Percentiles rank a stretch among this genome's conserved stretches.
These are phyloP conservation scores for Trichoderma pleuroti DNA, from an alignment of 2,329 filamentous ascomycete genomes.

Conservation along the genomic window DNA sequence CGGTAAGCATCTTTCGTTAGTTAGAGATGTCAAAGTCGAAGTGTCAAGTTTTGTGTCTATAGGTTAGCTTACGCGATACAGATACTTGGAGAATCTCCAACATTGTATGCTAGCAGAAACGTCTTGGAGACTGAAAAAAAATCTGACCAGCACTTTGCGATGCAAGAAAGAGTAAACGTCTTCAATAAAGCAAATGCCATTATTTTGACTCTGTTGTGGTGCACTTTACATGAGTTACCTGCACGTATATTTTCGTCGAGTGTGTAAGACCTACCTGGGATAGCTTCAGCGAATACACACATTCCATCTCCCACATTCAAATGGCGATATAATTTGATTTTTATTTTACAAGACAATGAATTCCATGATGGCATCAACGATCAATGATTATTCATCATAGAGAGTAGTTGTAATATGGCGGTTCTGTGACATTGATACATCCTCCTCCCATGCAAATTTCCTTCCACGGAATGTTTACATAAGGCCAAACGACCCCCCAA, in stretches of 20 bases:
- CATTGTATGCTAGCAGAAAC: not conserved
- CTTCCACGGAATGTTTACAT: not conserved
- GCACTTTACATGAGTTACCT: not conserved
- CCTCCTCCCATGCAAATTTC: not conserved
- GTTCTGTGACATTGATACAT: not conserved
- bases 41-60: not conserved
- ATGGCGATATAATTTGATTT: not conserved
- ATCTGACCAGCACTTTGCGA: not conserved
- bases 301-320: not conserved
- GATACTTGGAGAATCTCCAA: not conserved
- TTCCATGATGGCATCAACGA: not conserved
- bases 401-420: not conserved
- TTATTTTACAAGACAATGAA: not conserved
- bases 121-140: not conserved
- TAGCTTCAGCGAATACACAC: not conserved
- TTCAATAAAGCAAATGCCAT: not conserved
- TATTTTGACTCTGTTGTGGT: not conserved
- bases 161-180: rapidly evolving
- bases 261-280: not conserved
- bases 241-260: not conserved
- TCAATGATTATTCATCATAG: not conserved
- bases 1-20: not conserved
- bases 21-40: not conserved
- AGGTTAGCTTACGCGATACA: not conserved
- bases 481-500: not conserved